Percentiles rank a stretch among this genome's conserved stretches.
Conservation (phyloP, 176 grass and related monocot species). For the Dendrocalamus sinicus region DNA sequence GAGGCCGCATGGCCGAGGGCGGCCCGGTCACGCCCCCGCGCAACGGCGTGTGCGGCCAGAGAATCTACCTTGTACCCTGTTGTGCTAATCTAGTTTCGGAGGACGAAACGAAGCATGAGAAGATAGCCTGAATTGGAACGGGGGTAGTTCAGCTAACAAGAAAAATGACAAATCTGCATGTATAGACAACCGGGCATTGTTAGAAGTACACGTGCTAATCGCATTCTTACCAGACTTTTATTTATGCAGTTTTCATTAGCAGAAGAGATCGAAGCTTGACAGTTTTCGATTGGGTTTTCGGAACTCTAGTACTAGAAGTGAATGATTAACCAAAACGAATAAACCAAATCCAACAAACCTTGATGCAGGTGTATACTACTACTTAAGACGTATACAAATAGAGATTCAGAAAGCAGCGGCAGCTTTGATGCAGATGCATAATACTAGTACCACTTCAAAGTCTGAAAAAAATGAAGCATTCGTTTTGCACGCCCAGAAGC, state of each 20-base stretch:
- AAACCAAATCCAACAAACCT: neutral
- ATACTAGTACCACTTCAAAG: neutral
- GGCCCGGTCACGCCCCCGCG: no score
- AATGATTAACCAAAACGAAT: neutral
- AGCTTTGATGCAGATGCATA: neutral
- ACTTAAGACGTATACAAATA: neutral
- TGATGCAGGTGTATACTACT: no score
- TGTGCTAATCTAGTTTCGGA: no score
- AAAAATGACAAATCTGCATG: no score
- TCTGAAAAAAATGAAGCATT: neutral
- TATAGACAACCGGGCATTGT: neutral
- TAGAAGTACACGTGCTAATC: neutral
- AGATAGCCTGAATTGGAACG: no score
- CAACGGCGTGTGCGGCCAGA: no score
- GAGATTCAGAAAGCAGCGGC: neutral
- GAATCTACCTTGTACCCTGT: no score
- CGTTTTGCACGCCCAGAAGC: neutral
- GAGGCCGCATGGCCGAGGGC: no score
- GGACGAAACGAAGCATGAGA: no score
- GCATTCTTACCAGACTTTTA: neutral
- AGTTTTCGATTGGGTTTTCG: neutral
- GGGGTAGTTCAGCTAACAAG: no score
- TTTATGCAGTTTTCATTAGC: neutral
- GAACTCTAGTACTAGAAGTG: neutral
- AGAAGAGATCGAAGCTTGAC: neutral